Conservation (phyloP, 2,329 filamentous ascomycete genomes). For the Cladosporium halotolerans region DNA sequence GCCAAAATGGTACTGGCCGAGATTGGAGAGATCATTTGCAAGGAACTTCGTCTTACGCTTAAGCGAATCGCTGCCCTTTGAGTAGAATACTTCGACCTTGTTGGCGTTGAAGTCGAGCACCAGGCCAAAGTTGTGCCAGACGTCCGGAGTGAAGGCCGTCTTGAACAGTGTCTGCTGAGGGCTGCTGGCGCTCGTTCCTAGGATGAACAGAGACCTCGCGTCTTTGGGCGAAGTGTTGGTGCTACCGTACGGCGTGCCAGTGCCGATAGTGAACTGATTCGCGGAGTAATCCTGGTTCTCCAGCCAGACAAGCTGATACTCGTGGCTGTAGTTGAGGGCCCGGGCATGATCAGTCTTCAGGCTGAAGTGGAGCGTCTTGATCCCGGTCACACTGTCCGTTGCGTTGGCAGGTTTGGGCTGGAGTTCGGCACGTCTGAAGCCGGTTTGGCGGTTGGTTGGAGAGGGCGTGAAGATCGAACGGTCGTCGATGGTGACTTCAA, state of each 20-base stretch:
- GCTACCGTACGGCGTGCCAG: conserved; percentile 34
- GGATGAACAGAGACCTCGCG: conserved; percentile 21
- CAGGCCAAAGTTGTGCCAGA: conserved; percentile 58
- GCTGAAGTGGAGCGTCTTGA: conserved; percentile 59
- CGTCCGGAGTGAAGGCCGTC: conserved; percentile 43
- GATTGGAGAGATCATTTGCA: conserved; percentile 48
- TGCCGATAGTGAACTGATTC: conserved; percentile 43
- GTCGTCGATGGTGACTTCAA: conserved; percentile 54
- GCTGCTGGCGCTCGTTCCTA: conserved; percentile 25
- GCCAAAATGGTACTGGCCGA: conserved; percentile 58
- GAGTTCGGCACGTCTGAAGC: conserved; percentile 57
- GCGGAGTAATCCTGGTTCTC: conserved; percentile 43
- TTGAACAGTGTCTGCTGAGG: conserved; percentile 42
- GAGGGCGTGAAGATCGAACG: conserved; percentile 53
- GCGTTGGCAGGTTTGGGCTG: conserved; percentile 47
- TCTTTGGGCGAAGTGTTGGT: conserved; percentile 33
- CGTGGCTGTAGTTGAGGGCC: conserved; percentile 54
- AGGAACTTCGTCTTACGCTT: conserved; percentile 42
- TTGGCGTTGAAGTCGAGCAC: conserved; percentile 52
- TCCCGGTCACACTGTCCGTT: conserved; percentile 47
- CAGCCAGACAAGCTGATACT: conserved; percentile 53
- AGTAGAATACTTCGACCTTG: conserved; percentile 54
- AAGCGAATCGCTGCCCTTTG: conserved; percentile 41
- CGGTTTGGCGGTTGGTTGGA: conserved; percentile 55
- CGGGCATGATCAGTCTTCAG: conserved; percentile 48